Percentiles rank a stretch among this genome's conserved stretches.
Conservation (phyloP, 2,329 filamentous ascomycete species). For the Camillea tinctor region DNA sequence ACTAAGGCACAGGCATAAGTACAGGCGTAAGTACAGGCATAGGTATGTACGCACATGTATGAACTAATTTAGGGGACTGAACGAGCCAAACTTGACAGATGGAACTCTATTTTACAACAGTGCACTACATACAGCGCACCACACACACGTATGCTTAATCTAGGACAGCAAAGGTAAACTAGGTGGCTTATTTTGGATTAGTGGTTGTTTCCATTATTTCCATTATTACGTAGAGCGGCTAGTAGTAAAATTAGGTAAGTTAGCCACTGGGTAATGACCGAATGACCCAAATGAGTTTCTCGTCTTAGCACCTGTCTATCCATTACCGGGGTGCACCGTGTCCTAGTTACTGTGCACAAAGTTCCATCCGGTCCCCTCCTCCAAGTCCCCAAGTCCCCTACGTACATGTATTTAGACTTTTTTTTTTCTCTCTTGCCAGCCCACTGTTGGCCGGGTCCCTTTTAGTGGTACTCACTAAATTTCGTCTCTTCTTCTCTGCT, state of each 20-base stretch:
- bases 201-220: neutral
- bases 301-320: neutral
- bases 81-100: neutral
- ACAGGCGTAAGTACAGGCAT: too few relatives aligned
- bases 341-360: neutral
- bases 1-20: too few relatives aligned
- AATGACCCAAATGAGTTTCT: neutral
- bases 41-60: neutral
- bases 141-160: neutral
- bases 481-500: neutral
- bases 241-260: neutral
- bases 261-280: neutral
- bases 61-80: neutral
- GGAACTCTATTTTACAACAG: neutral
- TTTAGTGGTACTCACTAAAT: too few relatives aligned
- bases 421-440: too few relatives aligned
- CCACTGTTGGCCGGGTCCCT: too few relatives aligned
- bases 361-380: neutral
- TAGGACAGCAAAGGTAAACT: neutral
- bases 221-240: neutral
- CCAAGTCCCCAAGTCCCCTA: neutral
- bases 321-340: constrained; percentile 12
- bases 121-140: neutral
- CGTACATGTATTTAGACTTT: too few relatives aligned
- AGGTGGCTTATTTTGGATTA: neutral